Percentiles rank a stretch among this genome's conserved stretches.
Conservation (phyloP, 208 protist genomes). For the Crithidia mellificae region DNA sequence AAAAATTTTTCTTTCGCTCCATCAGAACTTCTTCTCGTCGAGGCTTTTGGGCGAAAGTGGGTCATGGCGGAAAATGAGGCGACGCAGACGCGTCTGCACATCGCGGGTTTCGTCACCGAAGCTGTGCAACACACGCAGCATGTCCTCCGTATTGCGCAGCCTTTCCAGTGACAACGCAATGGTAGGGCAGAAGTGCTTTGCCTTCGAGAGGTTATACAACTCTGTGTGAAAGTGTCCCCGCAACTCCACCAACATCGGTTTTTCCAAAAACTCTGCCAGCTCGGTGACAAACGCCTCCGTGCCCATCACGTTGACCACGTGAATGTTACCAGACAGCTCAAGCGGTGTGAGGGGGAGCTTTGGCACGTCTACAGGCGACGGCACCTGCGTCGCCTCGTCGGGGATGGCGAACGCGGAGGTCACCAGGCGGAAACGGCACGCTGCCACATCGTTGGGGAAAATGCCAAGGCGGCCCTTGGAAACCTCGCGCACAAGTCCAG, state of each 20-base stretch:
- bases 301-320: constrained; percentile 4
- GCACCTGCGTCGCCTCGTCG: constrained; percentile 3
- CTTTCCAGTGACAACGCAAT: neutral
- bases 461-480: neutral
- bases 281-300: neutral
- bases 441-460: neutral
- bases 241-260: neutral
- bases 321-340: neutral
- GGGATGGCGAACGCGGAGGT: constrained; percentile 8
- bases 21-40: neutral
- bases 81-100: constrained; percentile 12
- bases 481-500: neutral
- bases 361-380: neutral
- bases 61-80: constrained; percentile 3
- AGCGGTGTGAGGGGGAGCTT: neutral
- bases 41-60: neutral
- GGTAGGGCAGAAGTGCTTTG: neutral
- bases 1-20: neutral
- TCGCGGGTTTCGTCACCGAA: neutral
- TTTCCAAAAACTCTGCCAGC: neutral
- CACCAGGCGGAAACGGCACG: constrained; percentile 3
- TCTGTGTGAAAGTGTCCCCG: constrained; percentile 8
- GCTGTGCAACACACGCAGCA: constrained; percentile 10
- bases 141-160: constrained; percentile 19
- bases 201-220: neutral